These are phyloP conservation scores for Plectosphaerella sp. DNA, from an alignment of 2,329 filamentous ascomycete species.

Conservation along the genomic window DNA sequence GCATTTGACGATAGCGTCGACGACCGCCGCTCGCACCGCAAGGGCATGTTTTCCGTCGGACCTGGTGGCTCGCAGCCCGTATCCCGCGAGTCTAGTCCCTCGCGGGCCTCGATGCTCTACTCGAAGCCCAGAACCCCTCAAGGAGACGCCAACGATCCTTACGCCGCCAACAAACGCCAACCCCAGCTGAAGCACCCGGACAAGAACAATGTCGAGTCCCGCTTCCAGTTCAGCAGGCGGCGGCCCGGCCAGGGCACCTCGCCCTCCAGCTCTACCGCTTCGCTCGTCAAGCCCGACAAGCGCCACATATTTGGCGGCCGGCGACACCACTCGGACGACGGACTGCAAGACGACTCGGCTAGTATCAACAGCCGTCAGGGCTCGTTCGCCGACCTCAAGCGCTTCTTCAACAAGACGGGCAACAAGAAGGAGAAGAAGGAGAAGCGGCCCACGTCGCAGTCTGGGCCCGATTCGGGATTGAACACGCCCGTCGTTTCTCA, in stretches of 20 bases:
- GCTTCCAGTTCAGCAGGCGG: constrained; percentile 78
- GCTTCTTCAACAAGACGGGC: constrained; percentile 85
- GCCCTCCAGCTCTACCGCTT: constrained; percentile 47
- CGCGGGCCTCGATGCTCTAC: constrained; percentile 58
- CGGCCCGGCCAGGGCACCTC: constrained; percentile 56
- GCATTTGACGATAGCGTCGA: constrained; percentile 31
- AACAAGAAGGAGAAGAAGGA: constrained; percentile 67
- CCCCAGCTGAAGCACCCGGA: constrained; percentile 62
- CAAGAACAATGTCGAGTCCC: constrained; percentile 63
- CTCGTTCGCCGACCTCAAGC: constrained; percentile 91
- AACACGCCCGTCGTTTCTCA: constrained; percentile 43
- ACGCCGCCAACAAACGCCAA: constrained; percentile 74
- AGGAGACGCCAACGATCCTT: constrained; percentile 79
- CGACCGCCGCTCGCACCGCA: constrained; percentile 37
- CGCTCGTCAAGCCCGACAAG: constrained; percentile 48
- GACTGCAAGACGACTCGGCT: constrained; percentile 39
- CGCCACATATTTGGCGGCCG: constrained; percentile 36
- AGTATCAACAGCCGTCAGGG: constrained; percentile 55
- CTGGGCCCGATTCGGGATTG: constrained; percentile 27
- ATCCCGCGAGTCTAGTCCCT: constrained; percentile 62
- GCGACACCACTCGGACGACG: constrained; percentile 37
- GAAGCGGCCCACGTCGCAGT: constrained; percentile 52
- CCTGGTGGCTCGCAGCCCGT: constrained; percentile 47
- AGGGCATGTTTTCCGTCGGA: constrained; percentile 49
- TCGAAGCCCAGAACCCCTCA: constrained; percentile 73